Evolutionary conservation across 2,329 filamentous ascomycete species (phyloP), one percentile per base, ranked within the genome.

Genomic region (Epicoccum nigrum): DNA sequence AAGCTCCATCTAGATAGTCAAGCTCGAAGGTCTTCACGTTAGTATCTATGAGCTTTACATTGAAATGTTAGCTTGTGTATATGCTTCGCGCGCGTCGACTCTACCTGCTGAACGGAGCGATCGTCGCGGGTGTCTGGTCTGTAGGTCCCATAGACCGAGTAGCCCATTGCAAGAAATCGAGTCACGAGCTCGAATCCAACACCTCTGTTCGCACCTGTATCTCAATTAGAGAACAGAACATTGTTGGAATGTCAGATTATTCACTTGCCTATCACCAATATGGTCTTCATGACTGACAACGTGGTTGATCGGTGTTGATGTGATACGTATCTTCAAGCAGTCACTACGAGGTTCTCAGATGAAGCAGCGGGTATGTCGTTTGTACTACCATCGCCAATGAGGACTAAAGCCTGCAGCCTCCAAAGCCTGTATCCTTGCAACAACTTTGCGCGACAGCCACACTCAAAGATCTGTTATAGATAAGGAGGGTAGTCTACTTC

Each of bases 1-100:
- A 41, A 13, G 30, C 16, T 7, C 15, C 38, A 15, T 41, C 38
- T n/a, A 41, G 23, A 19, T 41, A 41, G 25, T 41, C 38, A 19
- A 41, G 38, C 15, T 41, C 38, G 28, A 41, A 41, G 15, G 38
- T 41, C 25, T 30, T 30, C 38, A 41, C 38, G n/a, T 23, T 23
- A 30, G n/a, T 30, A 17, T 41, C 38, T 30, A 13, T 30, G 25
- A 41, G 38, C 38, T 41, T 41, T 41, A 23, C 38, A 41, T 19
- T 23, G 28, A 3, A 19, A 41, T 13, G 5, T 41, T 11, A 41
- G 25, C 23, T 41, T n/a, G n/a, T 7, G 25, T 11, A 41, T 11
- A 30, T 1, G n/a, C 9, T 7, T 25, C 6, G 23, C 23, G 6
- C 6, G 23, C 6, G 23, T 6, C 7, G 34, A 15, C 4, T 23